A percentile compares a stretch with the other conserved stretches of the same genome.
phyloP scores from a whole-genome alignment of 306 rosid species.

The Comarum palustre region DNA sequence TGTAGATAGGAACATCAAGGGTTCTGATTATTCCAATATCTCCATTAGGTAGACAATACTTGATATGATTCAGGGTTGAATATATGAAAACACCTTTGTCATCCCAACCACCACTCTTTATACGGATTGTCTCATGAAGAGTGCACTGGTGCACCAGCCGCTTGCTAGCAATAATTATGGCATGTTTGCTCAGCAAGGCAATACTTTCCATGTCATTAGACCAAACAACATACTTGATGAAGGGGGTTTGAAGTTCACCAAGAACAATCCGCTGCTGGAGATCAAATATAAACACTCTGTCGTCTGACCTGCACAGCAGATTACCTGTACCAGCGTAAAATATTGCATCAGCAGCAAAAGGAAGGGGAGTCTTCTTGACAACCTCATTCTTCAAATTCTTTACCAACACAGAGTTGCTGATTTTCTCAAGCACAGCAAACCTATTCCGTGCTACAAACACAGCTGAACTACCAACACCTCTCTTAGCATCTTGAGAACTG shows the following conservation, averaged over 20 bases:
- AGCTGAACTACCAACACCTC: conserved; percentile 89
- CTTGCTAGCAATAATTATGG: conserved; percentile 78
- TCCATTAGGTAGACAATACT: conserved; percentile 88
- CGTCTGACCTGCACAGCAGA: conserved; percentile 81
- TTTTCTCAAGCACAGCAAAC: conserved; percentile 86
- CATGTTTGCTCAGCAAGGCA: conserved; percentile 94
- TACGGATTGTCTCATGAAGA: conserved; percentile 92
- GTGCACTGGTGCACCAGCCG: conserved; percentile 91
- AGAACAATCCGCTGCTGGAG: conserved; percentile 73
- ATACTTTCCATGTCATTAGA: conserved; percentile 81
- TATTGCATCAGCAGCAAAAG: conserved; percentile 70
- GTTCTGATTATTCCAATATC: conserved; percentile 89
- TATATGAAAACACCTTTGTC: conserved; percentile 90
- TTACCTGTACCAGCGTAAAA: conserved; percentile 89
- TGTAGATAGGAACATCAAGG: conserved; percentile 83
- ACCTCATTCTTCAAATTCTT: conserved; percentile 75
- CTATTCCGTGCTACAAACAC: conserved; percentile 88
- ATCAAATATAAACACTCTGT: conserved; percentile 74
- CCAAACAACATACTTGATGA: conserved; percentile 80
- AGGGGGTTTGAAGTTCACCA: conserved; percentile 86
- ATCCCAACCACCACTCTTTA: conserved; percentile 96
- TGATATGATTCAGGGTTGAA: conserved; percentile 81
- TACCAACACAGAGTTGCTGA: conserved; percentile 59
- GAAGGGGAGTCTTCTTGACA: conserved; percentile 67
- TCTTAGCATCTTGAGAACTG: conserved; percentile 73